Conservation (phyloP, 306 rosid genomes). For the Quercus dentata region DNA sequence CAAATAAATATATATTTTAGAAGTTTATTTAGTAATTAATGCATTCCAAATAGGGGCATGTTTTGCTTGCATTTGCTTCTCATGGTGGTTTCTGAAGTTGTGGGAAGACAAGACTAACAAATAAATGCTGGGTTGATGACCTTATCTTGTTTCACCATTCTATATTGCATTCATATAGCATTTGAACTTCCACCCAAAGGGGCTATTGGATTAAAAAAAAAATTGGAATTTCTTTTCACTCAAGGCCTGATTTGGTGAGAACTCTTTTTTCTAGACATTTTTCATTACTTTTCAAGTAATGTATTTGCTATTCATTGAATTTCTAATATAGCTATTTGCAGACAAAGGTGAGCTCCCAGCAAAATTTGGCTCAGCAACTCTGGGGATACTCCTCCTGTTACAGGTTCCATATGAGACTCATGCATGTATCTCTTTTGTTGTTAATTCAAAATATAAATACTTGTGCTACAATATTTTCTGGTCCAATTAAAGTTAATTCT, state of each 20-base stretch:
- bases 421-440: constrained; percentile 12
- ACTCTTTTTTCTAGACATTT: not conserved
- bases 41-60: constrained; percentile 12
- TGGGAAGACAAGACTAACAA: not conserved
- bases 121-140: not conserved
- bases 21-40: constrained; percentile 3
- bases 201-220: no score
- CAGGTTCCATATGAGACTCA: constrained; percentile 58
- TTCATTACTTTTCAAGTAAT: not conserved
- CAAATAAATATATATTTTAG: not conserved
- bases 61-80: not conserved
- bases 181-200: no score
- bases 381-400: constrained; percentile 90
- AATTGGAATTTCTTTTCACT: no score
- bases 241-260: not conserved
- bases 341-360: constrained; percentile 98
- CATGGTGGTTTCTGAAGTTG: not conserved
- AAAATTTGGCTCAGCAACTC: constrained; percentile 92
- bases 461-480: not conserved
- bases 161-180: constrained; percentile 76
- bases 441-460: constrained; percentile 11
- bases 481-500: no score
- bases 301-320: no score
- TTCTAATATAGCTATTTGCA: constrained; percentile 37
- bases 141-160: not conserved